These are phyloP conservation scores for Globisporangium echinulatum DNA, from an alignment of 352 stramenopile genomes.

Conservation along the genomic window DNA sequence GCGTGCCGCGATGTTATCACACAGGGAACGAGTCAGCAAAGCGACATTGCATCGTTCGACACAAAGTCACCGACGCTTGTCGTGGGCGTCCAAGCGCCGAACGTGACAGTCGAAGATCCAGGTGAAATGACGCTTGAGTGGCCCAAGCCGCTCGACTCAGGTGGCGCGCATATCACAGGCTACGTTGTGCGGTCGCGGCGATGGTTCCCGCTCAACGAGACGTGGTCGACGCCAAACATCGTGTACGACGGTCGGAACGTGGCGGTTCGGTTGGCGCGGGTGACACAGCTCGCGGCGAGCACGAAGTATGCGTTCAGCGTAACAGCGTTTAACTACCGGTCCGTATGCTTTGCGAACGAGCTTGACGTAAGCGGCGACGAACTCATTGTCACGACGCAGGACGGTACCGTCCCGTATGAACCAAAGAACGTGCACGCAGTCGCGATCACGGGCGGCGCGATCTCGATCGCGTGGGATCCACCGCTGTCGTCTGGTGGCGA, in stretches of 20 bases:
- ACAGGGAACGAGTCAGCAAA: constrained; percentile 31
- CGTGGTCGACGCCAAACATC: constrained; percentile 24
- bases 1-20: not conserved
- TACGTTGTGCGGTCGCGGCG: constrained; percentile 28
- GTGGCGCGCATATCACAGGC: constrained; percentile 34
- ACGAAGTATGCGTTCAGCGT: constrained; percentile 46
- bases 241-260: constrained; percentile 38
- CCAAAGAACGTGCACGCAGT: constrained; percentile 27
- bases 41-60: constrained; percentile 15
- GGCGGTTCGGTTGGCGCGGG: constrained; percentile 10
- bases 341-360: constrained; percentile 26
- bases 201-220: constrained; percentile 13
- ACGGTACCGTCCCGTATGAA: constrained; percentile 28
- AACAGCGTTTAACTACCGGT: constrained; percentile 36
- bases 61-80: constrained; percentile 28
- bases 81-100: constrained; percentile 18
- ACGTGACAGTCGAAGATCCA: constrained; percentile 29
- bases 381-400: constrained; percentile 29
- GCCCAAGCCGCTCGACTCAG: constrained; percentile 30
- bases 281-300: constrained; percentile 27
- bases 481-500: constrained; percentile 32
- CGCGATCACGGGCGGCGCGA: constrained; percentile 30
- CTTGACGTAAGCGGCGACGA: constrained; percentile 20
- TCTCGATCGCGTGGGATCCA: constrained; percentile 37
- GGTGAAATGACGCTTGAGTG: constrained; percentile 40